Base-by-base conservation (phyloP, 345 rosid species). In the Populus alba region DNA sequence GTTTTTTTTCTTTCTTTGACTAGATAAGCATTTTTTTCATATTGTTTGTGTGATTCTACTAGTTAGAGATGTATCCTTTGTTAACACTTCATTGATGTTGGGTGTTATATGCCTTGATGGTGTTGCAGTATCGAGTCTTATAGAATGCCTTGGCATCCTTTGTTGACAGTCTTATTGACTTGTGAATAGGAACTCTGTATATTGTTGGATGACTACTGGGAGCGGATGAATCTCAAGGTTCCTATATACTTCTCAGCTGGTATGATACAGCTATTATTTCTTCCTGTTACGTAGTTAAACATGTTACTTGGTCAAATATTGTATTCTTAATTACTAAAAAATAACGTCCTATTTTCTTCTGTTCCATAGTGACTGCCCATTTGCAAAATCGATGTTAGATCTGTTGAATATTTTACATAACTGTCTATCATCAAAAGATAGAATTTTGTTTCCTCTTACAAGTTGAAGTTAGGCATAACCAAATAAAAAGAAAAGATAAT, bases 181-280 rank as follows among this genome's bases (percentile, higher is more conserved):
- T 43, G 63, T 68, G 45, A 69, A 33, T 33, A 95, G 98, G 99
- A 96, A 81, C 91, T 94, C 35, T 92, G 98, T 81, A 89, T 94
- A 85, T 81, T 96, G 83, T 88, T 96, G 81, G 98, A 96, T 79
- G 97, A 96, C 81, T 96, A 94, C 86, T 94, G 99, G 98, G 98
- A 94, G 79, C 97, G 97, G 73, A 87, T 94, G 97, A 94, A 90
- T 83, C 84, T 96, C 78, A 89, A 89, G 49, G 92, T 94, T 89
- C 99, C 99, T 7, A 92, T 96, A 66, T 96, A 91, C 87, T 96
- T 96, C 85, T 94, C 98, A 31, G 88, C 98, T 81, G 99, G 99
- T 95, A 76, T 85, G 87, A 13, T 77, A 10, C 68, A 27, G 66
- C 35, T 70, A 23, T 51, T 25, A 10, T 70, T 75, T n/a, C 69